These are phyloP conservation scores for Nematodospora valgi DNA, from an alignment of 805 yeast genomes.

Conservation along the genomic window DNA sequence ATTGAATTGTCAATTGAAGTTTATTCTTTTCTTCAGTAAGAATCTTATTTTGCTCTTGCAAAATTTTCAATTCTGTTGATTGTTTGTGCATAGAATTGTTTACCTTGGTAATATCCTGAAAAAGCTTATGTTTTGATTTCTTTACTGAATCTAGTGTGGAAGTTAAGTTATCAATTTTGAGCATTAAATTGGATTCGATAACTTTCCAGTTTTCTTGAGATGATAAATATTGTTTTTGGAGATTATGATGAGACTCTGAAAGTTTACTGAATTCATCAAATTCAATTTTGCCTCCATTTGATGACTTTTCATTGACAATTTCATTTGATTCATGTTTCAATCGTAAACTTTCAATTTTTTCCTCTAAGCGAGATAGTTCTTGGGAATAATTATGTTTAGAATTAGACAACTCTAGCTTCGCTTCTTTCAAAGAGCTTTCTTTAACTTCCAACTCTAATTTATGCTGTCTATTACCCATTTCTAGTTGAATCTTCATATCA, in stretches of 20 bases:
- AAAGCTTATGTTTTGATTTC: constrained; percentile 24
- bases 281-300: constrained; percentile 21
- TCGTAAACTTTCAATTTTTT: constrained; percentile 65
- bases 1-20: constrained; percentile 14
- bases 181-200: constrained; percentile 65
- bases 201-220: constrained; percentile 82
- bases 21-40: constrained; percentile 27
- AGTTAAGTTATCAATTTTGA: constrained; percentile 38
- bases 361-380: constrained; percentile 62
- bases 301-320: neutral
- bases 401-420: constrained; percentile 26
- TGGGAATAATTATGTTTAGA: constrained; percentile 30
- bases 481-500: constrained; percentile 31
- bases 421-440: constrained; percentile 27
- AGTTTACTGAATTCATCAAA: constrained; percentile 43
- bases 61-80: constrained; percentile 12
- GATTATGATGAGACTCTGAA: constrained; percentile 46
- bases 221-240: constrained; percentile 69
- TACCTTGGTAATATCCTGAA: constrained; percentile 33
- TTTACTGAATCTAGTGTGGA: constrained; percentile 26
- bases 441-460: constrained; percentile 34
- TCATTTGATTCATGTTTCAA: constrained; percentile 49
- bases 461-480: constrained; percentile 25
- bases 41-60: constrained; percentile 21
- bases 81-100: constrained; percentile 13